Percentiles rank a stretch among this genome's conserved stretches.
Evolutionary conservation across 169 alveolate genomes (phyloP).

Genomic region (Cryptosporidium sp.): DNA sequence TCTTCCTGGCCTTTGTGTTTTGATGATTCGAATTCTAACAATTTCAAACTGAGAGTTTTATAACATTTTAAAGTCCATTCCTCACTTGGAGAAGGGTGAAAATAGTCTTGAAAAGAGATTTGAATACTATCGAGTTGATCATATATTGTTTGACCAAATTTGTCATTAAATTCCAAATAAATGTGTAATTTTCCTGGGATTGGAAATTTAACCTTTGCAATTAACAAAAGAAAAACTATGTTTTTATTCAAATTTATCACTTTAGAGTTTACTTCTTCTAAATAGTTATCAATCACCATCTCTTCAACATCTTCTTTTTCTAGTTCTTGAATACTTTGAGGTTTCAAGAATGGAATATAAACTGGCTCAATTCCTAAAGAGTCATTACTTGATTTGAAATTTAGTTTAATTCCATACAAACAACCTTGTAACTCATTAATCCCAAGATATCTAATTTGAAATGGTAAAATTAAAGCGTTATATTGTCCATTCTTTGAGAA

Average conservation of each 20-base stretch:
- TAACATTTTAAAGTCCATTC: neutral
- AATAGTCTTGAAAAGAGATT: slow-evolving; percentile 45
- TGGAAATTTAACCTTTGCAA: slow-evolving; percentile 42
- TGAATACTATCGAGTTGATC: slow-evolving; percentile 8
- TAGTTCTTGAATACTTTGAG: slow-evolving; percentile 17
- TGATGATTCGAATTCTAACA: neutral
- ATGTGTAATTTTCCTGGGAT: slow-evolving; percentile 22
- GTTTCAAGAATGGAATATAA: slow-evolving; percentile 41
- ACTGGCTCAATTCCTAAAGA: slow-evolving; percentile 26
- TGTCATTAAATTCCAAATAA: slow-evolving; percentile 29
- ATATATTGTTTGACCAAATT: neutral
- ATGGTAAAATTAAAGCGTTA: slow-evolving; percentile 32
- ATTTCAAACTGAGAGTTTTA: neutral
- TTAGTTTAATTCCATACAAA: slow-evolving; percentile 37
- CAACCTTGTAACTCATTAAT: neutral
- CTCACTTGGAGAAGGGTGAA: slow-evolving; percentile 28
- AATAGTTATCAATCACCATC: neutral
- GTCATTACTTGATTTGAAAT: slow-evolving; percentile 21
- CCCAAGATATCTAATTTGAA: slow-evolving; percentile 30
- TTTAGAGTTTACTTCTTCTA: neutral
- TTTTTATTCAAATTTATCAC: neutral
- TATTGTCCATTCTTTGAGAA: neutral
- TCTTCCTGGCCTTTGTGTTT: neutral
- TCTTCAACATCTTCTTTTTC: slow-evolving; percentile 24
- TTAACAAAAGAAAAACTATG: slow-evolving; percentile 10